Evolutionary conservation across 1,284 basidiomycete species (phyloP).

Genomic region (Chalciporus sp.): DNA sequence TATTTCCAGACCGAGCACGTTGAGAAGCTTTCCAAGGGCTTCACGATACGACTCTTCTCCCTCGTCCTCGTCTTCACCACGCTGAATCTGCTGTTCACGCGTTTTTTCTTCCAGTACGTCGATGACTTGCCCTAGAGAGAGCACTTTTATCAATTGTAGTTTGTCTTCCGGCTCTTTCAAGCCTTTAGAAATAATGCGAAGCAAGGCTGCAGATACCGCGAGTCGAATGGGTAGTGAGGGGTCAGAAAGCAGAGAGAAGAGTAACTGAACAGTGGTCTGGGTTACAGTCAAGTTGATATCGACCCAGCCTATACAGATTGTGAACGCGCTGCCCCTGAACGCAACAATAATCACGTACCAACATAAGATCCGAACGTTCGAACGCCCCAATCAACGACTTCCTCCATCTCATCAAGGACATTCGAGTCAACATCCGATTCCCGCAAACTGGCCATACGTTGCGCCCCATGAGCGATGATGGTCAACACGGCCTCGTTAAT

Average conservation of each 20-base stretch:
- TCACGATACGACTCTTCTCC: conserved; percentile 88
- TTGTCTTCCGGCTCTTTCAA: conserved; percentile 93
- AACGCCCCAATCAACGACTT: conserved; percentile 88
- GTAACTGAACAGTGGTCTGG: conserved; percentile 82
- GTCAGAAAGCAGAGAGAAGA: conserved; percentile 88
- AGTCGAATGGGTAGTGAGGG: conserved; percentile 78
- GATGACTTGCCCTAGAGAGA: conserved; percentile 83
- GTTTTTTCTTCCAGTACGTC: conserved; percentile 81
- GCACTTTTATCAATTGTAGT: conserved; percentile 86
- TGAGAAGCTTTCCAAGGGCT: conserved; percentile 84
- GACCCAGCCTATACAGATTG: conserved; percentile 79
- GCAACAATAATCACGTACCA: conserved; percentile 59
- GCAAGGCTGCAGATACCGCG: conserved; percentile 80
- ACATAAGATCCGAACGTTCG: conserved; percentile 93
- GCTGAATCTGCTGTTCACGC: conserved; percentile 63
- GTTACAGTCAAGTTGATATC: conserved; percentile 97
- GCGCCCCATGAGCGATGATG: conserved; percentile 78
- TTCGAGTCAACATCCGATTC: conserved; percentile 50
- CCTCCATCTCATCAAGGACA: conserved; percentile 66
- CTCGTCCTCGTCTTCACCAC: conserved; percentile 70
- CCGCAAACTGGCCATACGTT: conserved; percentile 56
- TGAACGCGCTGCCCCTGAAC: conserved; percentile 8
- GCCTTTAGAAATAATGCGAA: conserved; percentile 88
- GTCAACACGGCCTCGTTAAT: conserved; percentile 90
- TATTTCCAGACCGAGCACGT: conserved; percentile 83